Base-by-base conservation (phyloP, 2,329 filamentous ascomycete species). In the Neobulgaria alba region DNA sequence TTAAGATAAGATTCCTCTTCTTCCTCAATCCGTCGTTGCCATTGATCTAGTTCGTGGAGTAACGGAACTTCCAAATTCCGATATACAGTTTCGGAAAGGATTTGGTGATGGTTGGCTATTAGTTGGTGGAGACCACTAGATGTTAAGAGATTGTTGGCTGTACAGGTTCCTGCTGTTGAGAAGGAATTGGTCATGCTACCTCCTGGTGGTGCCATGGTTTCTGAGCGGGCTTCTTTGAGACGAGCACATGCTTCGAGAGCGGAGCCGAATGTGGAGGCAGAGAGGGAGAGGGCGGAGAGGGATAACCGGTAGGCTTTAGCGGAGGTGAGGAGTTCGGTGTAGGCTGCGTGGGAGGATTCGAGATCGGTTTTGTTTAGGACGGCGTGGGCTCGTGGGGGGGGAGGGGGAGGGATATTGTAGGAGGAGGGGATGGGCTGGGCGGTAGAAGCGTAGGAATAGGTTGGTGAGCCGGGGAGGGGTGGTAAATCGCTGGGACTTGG, bases 41-140 rank as follows among this genome's bases (percentile, higher is more conserved):
- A 83, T 48, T 71, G 71, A 59, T 83, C 79, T 20, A 82, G 66
- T 61, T 82, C 79, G 61, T 82, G 77, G n/a, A 82, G 67, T 16
- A 83, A 64, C 3, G 79, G 79, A 29, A 82, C 77, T 60, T 83
- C 79, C 57, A 83, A 82, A 43, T 68, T 70, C 40, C 78, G 69
- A 60, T 83, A 82, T 7, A 83, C 75, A 0, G 77, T 82, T 61
- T 83, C 79, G 48, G 71, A 75, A 3, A 83, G 69, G 52, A 83
- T 82, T 56, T 82, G 77, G 58, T 81, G 75, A 64, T 83, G 79
- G 61, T 82, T 83, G 33, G 78, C 78, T 43, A 82, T 67, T 15
- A 83, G 67, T 53, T 82, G 76, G 57, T 83, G 79, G 30, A 82
- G 68, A 26, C 79, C 79, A 23, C 75, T 73, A 10, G 77, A 73